These are phyloP conservation scores for Lecanoromycetidae sp. DNA, from an alignment of 2,329 filamentous ascomycete species.

Conservation along the genomic window DNA sequence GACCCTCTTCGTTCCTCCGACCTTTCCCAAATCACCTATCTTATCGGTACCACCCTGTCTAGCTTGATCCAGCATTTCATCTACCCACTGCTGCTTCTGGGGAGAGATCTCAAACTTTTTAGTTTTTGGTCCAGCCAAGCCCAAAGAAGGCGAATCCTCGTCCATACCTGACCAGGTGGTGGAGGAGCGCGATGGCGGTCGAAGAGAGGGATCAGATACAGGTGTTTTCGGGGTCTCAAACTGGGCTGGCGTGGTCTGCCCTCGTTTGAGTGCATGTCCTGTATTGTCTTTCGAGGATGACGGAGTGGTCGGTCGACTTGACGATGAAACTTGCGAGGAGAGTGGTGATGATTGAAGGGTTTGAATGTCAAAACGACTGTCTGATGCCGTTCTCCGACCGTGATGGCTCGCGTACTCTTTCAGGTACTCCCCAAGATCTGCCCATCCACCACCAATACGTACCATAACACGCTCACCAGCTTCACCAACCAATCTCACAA, in stretches of 20 bases:
- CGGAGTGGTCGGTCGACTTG: constrained; percentile 3
- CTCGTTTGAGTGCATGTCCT: not conserved
- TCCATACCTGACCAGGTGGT: constrained; percentile 14
- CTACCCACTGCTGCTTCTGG: constrained; percentile 18
- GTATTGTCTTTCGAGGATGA: not conserved
- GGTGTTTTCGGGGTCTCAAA: constrained; percentile 5
- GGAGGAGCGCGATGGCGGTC: not conserved
- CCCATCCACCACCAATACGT: constrained; percentile 95
- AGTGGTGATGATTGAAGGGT: constrained; percentile 27
- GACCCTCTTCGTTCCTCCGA: constrained; percentile 14
- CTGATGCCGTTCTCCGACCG: constrained; percentile 53
- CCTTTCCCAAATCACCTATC: constrained; percentile 15
- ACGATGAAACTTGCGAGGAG: constrained; percentile 1
- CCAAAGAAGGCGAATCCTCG: constrained; percentile 14
- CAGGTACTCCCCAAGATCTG: constrained; percentile 86
- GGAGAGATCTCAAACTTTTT: constrained; percentile 14
- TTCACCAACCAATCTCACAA: constrained; percentile 84
- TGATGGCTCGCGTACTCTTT: constrained; percentile 90
- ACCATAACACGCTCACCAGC: constrained; percentile 92
- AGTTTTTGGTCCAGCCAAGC: constrained; percentile 15
- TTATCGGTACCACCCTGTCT: constrained; percentile 2
- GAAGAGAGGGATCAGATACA: not conserved
- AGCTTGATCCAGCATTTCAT: constrained; percentile 17
- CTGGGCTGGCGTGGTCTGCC: constrained; percentile 2
- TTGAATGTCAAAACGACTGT: constrained; percentile 44